Evolutionary conservation across 129 eudicot species (phyloP).

Genomic region (Apium graveolens): DNA sequence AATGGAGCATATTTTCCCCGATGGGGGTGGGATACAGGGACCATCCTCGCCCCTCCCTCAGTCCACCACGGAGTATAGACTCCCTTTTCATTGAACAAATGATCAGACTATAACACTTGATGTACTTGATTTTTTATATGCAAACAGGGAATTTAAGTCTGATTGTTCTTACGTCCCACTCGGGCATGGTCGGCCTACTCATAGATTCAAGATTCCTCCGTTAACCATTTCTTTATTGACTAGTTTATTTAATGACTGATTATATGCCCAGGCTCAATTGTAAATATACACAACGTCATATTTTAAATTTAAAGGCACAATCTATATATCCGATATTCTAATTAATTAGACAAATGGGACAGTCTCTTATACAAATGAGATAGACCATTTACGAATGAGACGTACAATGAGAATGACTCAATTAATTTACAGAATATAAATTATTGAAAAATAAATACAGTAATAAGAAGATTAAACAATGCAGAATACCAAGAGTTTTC

Average conservation of each 20-base stretch:
- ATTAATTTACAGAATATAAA: no score
- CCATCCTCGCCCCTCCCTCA: not conserved
- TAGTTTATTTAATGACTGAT: not conserved
- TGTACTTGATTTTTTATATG: not conserved
- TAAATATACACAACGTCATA: not conserved
- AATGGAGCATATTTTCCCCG: no score
- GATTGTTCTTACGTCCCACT: conserved; percentile 59
- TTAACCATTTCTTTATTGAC: not conserved
- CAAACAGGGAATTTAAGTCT: conserved; percentile 9
- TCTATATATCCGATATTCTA: no score
- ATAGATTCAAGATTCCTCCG: not conserved
- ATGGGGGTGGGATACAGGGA: not conserved
- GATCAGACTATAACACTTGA: not conserved
- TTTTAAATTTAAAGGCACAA: no score
- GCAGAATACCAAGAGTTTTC: no score
- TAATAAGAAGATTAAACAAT: no score
- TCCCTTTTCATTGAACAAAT: not conserved
- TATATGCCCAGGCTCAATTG: not conserved
- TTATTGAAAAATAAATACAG: no score
- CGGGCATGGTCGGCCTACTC: conserved; percentile 55
- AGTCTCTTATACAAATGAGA: no score
- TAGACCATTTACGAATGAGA: no score
- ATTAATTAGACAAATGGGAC: no score
- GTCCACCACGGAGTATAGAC: not conserved
- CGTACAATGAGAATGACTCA: no score